These are phyloP conservation scores for Rhizopogon vesiculosus DNA, from an alignment of 768 basidiomycete genomes.

Conservation along the genomic window DNA sequence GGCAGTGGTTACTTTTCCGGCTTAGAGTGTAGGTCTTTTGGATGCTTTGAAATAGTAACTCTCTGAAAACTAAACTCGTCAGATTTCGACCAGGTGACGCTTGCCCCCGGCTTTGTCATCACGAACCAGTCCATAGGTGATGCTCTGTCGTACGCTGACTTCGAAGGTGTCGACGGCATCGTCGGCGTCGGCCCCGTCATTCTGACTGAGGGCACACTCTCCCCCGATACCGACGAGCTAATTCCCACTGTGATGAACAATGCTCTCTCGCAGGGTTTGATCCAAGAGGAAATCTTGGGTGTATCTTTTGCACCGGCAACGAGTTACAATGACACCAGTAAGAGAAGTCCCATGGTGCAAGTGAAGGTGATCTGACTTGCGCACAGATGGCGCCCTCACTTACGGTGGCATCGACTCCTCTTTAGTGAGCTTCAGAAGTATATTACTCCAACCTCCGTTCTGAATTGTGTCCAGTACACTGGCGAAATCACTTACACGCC, in stretches of 20 bases:
- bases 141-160: slow-evolving; percentile 5
- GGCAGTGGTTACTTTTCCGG: slow-evolving; percentile 18
- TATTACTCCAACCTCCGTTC: neutral
- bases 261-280: slow-evolving; percentile 10
- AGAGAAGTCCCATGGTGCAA: neutral
- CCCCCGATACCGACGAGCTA: slow-evolving; percentile 1
- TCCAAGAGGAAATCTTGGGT: slow-evolving; percentile 9
- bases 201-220: slow-evolving; percentile 5
- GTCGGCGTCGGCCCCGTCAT: slow-evolving; percentile 13
- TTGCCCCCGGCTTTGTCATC: slow-evolving; percentile 12
- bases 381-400: slow-evolving; percentile 11
- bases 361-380: neutral
- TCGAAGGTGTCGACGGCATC: slow-evolving; percentile 16
- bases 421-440: slow-evolving; percentile 1
- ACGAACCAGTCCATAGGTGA: slow-evolving; percentile 17
- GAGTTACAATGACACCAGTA: slow-evolving; percentile 5
- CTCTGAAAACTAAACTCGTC: neutral
- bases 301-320: slow-evolving; percentile 13
- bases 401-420: slow-evolving; percentile 13
- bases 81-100: slow-evolving; percentile 14
- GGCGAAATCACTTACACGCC: slow-evolving; percentile 15
- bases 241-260: slow-evolving; percentile 16
- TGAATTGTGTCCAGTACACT: slow-evolving; percentile 5
- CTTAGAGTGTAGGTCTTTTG: slow-evolving; percentile 22
- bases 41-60: too few relatives aligned